A percentile compares a stretch with the other conserved stretches of the same genome.
Evolutionary conservation across 2,329 filamentous ascomycete species (phyloP).

Genomic region (Beauveria rudraprayagi): DNA sequence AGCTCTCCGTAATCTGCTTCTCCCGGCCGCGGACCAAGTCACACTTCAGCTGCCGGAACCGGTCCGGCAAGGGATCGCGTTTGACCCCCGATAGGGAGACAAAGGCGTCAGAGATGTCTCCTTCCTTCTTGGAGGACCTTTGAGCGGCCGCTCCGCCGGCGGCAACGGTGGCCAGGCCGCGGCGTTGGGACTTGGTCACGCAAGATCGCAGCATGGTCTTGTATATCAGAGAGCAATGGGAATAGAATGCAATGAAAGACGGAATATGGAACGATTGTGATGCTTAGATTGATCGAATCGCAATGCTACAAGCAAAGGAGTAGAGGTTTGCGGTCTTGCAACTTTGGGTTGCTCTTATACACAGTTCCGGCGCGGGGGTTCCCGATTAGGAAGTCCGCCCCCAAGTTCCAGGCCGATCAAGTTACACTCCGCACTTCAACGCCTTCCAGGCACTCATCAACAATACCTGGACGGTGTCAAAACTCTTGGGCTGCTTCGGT

Average conservation of each 20-base stretch:
- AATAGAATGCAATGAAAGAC: background rate
- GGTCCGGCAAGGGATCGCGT: conserved; percentile 40
- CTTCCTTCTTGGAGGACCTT: conserved; percentile 40
- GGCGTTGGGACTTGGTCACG: conserved; percentile 9
- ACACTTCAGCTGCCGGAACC: conserved; percentile 50
- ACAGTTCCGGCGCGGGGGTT: conserved; percentile 17
- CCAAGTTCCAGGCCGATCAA: conserved; percentile 1
- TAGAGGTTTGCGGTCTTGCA: no score
- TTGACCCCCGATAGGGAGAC: conserved; percentile 46
- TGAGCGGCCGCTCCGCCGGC: conserved; percentile 10
- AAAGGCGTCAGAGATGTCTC: conserved; percentile 56
- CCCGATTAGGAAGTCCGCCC: conserved; percentile 24
- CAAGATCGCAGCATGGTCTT: conserved; percentile 5
- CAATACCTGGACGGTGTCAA: no score
- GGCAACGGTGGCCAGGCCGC: conserved; percentile 14
- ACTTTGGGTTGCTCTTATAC: conserved; percentile 14
- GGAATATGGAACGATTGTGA: background rate
- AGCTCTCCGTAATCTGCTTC: conserved; percentile 36
- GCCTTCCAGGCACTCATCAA: background rate
- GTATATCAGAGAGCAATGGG: background rate
- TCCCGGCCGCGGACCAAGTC: conserved; percentile 43
- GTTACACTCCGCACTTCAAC: background rate
- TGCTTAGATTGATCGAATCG: background rate
- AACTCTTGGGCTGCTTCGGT: no score
- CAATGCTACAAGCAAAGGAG: no score